phyloP scores from a whole-genome alignment of 2,329 filamentous ascomycete species.

The Exophiala lecanii-corni region DNA sequence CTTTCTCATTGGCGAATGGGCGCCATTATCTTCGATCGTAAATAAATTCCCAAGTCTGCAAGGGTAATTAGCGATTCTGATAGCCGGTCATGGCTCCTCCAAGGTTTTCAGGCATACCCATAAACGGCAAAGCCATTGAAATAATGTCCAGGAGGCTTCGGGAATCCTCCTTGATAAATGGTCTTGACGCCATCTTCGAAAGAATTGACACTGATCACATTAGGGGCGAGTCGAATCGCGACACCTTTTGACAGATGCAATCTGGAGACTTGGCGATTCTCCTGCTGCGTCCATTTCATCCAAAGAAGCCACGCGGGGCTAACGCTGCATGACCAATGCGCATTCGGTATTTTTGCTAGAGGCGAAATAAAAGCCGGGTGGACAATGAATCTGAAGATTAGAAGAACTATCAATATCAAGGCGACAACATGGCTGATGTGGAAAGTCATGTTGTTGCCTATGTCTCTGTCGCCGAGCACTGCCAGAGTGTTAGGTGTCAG shows the following conservation, averaged over 20 bases:
- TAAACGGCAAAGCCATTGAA: slow-evolving; percentile 63
- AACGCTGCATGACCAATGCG: slow-evolving; percentile 42
- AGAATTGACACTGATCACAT: slow-evolving; percentile 64
- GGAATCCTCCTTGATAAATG: slow-evolving; percentile 67
- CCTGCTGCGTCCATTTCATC: slow-evolving; percentile 52
- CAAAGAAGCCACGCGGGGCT: slow-evolving; percentile 64
- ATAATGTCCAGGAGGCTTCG: slow-evolving; percentile 74
- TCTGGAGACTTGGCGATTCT: slow-evolving; percentile 60
- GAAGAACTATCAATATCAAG: background rate
- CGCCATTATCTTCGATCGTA: slow-evolving; percentile 57
- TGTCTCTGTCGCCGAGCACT: background rate
- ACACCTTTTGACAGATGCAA: slow-evolving; percentile 57
- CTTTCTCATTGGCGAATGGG: slow-evolving; percentile 66
- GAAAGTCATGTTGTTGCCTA: background rate
- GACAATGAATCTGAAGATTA: slow-evolving; percentile 35
- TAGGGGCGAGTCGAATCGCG: slow-evolving; percentile 59
- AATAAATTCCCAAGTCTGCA: slow-evolving; percentile 62
- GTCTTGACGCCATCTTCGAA: slow-evolving; percentile 59
- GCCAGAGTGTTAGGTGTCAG: too few relatives aligned
- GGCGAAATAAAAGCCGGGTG: slow-evolving; percentile 54
- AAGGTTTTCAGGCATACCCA: slow-evolving; percentile 49
- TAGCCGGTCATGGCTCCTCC: too few relatives aligned
- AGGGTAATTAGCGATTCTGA: too few relatives aligned
- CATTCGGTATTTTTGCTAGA: slow-evolving; percentile 59
- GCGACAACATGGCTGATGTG: background rate